Evolutionary conservation across 2,329 filamentous ascomycete genomes (phyloP).

Genomic region (Calonectria leucothoes): DNA sequence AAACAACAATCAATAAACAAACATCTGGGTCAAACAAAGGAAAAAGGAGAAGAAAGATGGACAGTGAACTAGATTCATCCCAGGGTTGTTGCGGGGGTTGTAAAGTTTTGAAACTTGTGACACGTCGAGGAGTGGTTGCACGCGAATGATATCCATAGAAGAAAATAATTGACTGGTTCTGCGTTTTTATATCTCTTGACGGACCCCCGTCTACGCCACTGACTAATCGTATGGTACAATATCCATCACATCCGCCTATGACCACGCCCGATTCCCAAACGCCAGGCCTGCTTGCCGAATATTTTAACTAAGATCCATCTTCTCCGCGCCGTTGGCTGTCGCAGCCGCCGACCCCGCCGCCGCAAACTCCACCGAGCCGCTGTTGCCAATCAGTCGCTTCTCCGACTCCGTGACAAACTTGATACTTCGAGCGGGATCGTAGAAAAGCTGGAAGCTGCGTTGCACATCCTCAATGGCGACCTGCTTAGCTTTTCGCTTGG

Average conservation of each 20-base stretch:
- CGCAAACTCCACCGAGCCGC: slow-evolving; percentile 81
- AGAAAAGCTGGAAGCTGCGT: slow-evolving; percentile 93
- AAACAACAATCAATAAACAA: neutral
- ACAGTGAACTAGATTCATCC: neutral
- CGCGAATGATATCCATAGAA: slow-evolving; percentile 17
- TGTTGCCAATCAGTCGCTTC: slow-evolving; percentile 90
- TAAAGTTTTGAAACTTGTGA: neutral
- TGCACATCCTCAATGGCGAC: slow-evolving; percentile 91
- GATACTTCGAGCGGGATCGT: slow-evolving; percentile 87
- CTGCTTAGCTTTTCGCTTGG: slow-evolving; percentile 87
- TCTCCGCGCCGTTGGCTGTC: slow-evolving; percentile 55
- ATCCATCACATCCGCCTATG: slow-evolving; percentile 37
- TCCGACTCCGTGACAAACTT: slow-evolving; percentile 92
- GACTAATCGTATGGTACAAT: slow-evolving; percentile 45
- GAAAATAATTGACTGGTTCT: slow-evolving; percentile 24
- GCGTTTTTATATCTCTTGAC: slow-evolving; percentile 25
- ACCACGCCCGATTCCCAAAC: slow-evolving; percentile 42
- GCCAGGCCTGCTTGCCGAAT: slow-evolving; percentile 43
- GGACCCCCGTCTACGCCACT: slow-evolving; percentile 40
- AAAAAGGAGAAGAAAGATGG: too few species aligned
- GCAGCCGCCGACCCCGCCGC: slow-evolving; percentile 49
- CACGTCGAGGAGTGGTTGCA: neutral
- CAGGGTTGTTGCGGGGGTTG: neutral
- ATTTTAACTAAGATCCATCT: slow-evolving; percentile 59
- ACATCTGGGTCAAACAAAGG: neutral